A percentile compares a stretch with the other conserved stretches of the same genome.
phyloP scores from a whole-genome alignment of 2,329 filamentous ascomycete species.

The Claviceps digitariae region DNA sequence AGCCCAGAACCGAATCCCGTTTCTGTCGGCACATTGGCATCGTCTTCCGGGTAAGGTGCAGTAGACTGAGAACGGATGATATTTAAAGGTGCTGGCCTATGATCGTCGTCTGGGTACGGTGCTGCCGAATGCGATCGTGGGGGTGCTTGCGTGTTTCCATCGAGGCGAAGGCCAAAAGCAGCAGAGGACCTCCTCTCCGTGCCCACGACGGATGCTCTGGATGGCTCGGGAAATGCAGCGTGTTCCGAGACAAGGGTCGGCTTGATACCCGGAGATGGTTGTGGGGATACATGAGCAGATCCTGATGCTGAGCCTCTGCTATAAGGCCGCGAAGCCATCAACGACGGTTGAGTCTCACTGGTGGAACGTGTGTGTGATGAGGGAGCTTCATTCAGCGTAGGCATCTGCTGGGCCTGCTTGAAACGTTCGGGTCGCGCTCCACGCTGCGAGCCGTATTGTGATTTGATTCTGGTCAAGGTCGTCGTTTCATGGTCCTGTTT shows the following conservation, averaged over 20 bases:
- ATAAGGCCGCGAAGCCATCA: slow-evolving; percentile 3
- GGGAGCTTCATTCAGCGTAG: slow-evolving; percentile 33
- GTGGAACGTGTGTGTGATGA: slow-evolving; percentile 12
- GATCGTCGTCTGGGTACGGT: slow-evolving; percentile 58
- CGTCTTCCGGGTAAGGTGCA: slow-evolving; percentile 41
- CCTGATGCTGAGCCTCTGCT: slow-evolving; percentile 8
- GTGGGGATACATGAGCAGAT: slow-evolving; percentile 25
- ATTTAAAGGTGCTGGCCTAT: slow-evolving; percentile 34
- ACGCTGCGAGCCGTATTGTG: slow-evolving; percentile 56
- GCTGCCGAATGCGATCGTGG: slow-evolving; percentile 41
- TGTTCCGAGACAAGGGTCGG: slow-evolving; percentile 26
- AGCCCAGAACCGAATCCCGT: slow-evolving; percentile 33
- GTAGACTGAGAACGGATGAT: slow-evolving; percentile 30
- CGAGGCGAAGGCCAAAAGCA: slow-evolving; percentile 38
- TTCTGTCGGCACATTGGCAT: slow-evolving; percentile 21
- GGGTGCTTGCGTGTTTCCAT: slow-evolving; percentile 15
- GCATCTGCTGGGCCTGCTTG: slow-evolving; percentile 34
- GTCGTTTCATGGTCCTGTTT: slow-evolving; percentile 89
- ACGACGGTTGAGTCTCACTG: slow-evolving; percentile 10
- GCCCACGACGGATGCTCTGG: slow-evolving; percentile 23
- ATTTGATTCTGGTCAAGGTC: slow-evolving; percentile 78
- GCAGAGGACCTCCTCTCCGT: slow-evolving; percentile 27
- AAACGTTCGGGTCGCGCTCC: slow-evolving; percentile 49
- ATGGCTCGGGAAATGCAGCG: slow-evolving; percentile 33
- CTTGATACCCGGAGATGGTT: slow-evolving; percentile 27